Base-by-base conservation (phyloP, 805 yeast genomes). In the Ogataea ganodermae region DNA sequence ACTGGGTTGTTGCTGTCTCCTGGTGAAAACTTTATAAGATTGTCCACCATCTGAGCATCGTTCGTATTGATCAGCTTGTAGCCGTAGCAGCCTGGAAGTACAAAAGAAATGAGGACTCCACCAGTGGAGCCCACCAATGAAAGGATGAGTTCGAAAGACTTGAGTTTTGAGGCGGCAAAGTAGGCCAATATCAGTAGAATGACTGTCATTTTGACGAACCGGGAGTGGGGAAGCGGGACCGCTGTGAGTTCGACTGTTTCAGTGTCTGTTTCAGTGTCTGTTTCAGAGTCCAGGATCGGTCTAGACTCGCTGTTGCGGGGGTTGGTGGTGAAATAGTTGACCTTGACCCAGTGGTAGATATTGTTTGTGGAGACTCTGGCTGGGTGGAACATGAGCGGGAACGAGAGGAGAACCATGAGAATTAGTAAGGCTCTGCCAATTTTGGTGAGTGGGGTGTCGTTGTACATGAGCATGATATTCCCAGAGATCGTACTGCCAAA, bases 71-170 rank as follows among this genome's bases (percentile, higher is more conserved):
- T 72, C 46, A 80, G 63, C 61, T 81, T 76, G 61, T 69, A 86
- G 0, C 92, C 92, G 63, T 86, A 86, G 47, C 83, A 69, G 0
- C 95, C 94, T 0, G 95, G 95, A 35, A 86, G 70, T 8, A 85
- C 84, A 63, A 86, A 86, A 20, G 89, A 81, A 42, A 86, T 86
- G 21, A 89, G 72, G 0, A 91, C 87, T 4, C 91, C 86, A 0
- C 95, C 95, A 0, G 94, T 86, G 4, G 91, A 85, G 3, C 95
- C 95, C 8, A 86, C 90, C 44, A 86, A 68, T 1, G 92, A 80
- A 40, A 86, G 66, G 3, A 86, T 86, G 28, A 78, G 74, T 44
- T 85, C 91, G 59, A 86, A 80, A 0, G 89, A 83, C 1, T 74
- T 69, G 8, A 86, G 76, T 8, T 79, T 64, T 1, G 81, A 63